Conservation (phyloP, 108 stramenopile species). For the Skeletonema costatum region DNA sequence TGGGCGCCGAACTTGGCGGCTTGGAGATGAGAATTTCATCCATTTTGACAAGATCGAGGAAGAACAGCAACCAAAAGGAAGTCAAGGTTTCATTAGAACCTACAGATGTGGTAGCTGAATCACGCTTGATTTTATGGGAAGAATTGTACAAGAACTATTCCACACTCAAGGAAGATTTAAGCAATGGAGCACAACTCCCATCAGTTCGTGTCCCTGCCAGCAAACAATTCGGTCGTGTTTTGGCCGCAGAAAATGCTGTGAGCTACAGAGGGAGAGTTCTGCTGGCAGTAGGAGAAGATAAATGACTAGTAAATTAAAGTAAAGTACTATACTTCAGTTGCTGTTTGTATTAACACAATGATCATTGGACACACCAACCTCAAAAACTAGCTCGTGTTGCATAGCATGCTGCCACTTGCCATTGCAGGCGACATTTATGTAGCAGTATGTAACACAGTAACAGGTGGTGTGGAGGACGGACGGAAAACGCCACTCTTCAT, state of each 20-base stretch:
- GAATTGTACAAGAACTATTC: slow-evolving; percentile 38
- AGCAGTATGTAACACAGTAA: no score
- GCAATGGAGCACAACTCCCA: slow-evolving; percentile 9
- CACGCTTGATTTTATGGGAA: slow-evolving; percentile 29
- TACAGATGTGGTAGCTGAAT: slow-evolving; percentile 1
- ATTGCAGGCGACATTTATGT: no score
- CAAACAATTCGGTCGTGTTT: slow-evolving; percentile 29
- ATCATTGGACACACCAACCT: no score
- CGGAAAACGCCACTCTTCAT: no score
- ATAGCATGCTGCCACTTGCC: no score
- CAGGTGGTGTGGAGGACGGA: no score
- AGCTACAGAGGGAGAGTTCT: slow-evolving; percentile 24
- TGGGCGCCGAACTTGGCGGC: slow-evolving; percentile 58
- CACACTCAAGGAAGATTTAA: slow-evolving; percentile 29
- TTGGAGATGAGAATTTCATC: slow-evolving; percentile 60
- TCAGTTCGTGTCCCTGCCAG: slow-evolving; percentile 31
- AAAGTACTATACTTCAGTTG: background rate
- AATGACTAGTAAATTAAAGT: background rate
- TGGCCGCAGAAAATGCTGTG: slow-evolving; percentile 47
- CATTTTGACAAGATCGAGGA: slow-evolving; percentile 41
- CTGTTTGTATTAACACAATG: no score
- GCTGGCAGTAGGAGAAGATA: background rate
- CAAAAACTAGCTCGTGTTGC: no score
- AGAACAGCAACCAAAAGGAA: slow-evolving; percentile 22
- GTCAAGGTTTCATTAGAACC: slow-evolving; percentile 6